phyloP scores from a whole-genome alignment of 176 grass and related monocot genomes.

The Triticum turgidum region DNA sequence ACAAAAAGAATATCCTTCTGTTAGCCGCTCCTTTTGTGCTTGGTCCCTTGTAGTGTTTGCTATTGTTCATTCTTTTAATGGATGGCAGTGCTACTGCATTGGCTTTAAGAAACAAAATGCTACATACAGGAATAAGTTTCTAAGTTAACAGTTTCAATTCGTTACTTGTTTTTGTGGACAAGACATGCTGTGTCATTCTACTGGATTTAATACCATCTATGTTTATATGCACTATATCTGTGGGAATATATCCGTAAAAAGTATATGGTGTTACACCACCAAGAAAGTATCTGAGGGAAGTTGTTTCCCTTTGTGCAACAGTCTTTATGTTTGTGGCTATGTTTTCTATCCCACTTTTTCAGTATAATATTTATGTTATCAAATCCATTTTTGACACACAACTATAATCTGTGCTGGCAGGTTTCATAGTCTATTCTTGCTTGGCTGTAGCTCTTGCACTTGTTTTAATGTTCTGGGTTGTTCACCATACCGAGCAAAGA shows the following conservation, averaged over 20 bases:
- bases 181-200: background rate
- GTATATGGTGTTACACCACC: background rate
- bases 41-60: background rate
- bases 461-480: slow-evolving; percentile 70
- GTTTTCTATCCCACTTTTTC: background rate
- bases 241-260: background rate
- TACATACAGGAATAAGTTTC: background rate
- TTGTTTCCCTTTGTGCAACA: slow-evolving; percentile 2
- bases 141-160: background rate
- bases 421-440: slow-evolving; percentile 83
- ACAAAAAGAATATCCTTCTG: background rate
- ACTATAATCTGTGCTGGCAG: slow-evolving; percentile 30
- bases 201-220: background rate
- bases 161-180: background rate
- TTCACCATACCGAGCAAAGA: slow-evolving; percentile 65
- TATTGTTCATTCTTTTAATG: background rate
- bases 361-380: background rate
- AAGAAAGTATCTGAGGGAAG: background rate
- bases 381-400: slow-evolving; percentile 25
- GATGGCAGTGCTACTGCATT: background rate
- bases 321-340: background rate
- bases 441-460: slow-evolving; percentile 53
- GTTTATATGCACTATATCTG: background rate
- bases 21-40: background rate
- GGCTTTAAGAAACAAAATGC: background rate